These are phyloP conservation scores for Carallia brachiata DNA, from an alignment of 345 rosid genomes.

Conservation along the genomic window DNA sequence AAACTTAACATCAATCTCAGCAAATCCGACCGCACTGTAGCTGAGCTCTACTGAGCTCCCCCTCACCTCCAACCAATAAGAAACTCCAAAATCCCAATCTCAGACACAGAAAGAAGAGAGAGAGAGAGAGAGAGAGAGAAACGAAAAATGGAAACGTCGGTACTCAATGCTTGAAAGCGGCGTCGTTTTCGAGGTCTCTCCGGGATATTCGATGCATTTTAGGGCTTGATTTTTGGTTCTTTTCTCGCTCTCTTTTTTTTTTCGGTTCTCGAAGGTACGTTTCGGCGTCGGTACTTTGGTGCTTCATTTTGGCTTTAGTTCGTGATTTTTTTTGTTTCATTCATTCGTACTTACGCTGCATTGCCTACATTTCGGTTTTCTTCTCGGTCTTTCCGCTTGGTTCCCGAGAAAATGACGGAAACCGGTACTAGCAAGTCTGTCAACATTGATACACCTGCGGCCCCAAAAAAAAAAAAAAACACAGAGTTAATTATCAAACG, in stretches of 20 bases:
- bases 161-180: background rate
- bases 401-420: constrained; percentile 24
- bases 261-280: background rate
- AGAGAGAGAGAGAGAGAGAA: background rate
- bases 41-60: background rate
- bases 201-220: background rate
- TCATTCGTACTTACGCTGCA: background rate
- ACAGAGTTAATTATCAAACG: too few species aligned
- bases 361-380: background rate
- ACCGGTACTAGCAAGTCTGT: background rate
- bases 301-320: background rate
- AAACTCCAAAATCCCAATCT: constrained; percentile 23
- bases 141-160: background rate
- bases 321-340: background rate
- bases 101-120: constrained; percentile 7
- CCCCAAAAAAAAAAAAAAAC: too few species aligned
- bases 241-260: background rate
- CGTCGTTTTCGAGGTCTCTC: background rate
- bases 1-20: constrained; percentile 20
- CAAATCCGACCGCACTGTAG: constrained; percentile 27
- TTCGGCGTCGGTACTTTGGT: background rate
- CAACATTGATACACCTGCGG: too few species aligned
- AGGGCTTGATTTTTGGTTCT: background rate
- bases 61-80: background rate
- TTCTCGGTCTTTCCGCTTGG: constrained; percentile 14